Conservation (phyloP, 2,329 filamentous ascomycete genomes). For the Ustilaginoidea virens region DNA sequence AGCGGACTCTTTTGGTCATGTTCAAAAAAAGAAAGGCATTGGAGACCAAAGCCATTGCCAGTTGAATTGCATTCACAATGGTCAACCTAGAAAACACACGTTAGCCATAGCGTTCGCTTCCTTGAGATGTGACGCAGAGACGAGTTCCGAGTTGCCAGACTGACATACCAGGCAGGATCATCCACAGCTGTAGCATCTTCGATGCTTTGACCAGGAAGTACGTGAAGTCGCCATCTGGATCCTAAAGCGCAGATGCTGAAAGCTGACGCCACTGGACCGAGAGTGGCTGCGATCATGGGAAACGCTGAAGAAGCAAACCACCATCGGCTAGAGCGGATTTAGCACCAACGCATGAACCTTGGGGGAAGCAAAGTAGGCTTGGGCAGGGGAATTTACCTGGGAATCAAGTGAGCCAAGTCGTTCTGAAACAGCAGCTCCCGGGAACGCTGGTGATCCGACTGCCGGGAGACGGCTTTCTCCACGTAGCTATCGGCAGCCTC, state of each 20-base stretch:
- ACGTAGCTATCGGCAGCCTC: slow-evolving; percentile 13
- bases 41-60: slow-evolving; percentile 59
- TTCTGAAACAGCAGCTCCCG: slow-evolving; percentile 16
- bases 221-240: slow-evolving; percentile 55
- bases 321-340: slow-evolving; percentile 32
- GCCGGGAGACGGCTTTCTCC: slow-evolving; percentile 3
- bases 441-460: not conserved
- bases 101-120: not conserved
- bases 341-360: not conserved
- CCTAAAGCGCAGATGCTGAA: slow-evolving; percentile 81
- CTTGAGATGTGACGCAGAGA: not conserved
- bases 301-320: slow-evolving; percentile 52
- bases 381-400: slow-evolving; percentile 22
- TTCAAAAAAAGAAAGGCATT: slow-evolving; percentile 77
- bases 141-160: not conserved
- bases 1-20: slow-evolving; percentile 67
- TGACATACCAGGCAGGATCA: slow-evolving; percentile 54
- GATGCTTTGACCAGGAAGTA: slow-evolving; percentile 29
- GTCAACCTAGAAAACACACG: slow-evolving; percentile 45
- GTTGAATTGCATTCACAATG: slow-evolving; percentile 60
- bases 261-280: slow-evolving; percentile 75
- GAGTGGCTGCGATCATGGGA: slow-evolving; percentile 67
- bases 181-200: slow-evolving; percentile 34
- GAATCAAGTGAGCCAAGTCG: slow-evolving; percentile 27
- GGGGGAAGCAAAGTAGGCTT: too few species aligned